A percentile compares a stretch with the other conserved stretches of the same genome.
Evolutionary conservation across 2,329 filamentous ascomycete genomes (phyloP).

Genomic region (Colletotrichum caudatum): DNA sequence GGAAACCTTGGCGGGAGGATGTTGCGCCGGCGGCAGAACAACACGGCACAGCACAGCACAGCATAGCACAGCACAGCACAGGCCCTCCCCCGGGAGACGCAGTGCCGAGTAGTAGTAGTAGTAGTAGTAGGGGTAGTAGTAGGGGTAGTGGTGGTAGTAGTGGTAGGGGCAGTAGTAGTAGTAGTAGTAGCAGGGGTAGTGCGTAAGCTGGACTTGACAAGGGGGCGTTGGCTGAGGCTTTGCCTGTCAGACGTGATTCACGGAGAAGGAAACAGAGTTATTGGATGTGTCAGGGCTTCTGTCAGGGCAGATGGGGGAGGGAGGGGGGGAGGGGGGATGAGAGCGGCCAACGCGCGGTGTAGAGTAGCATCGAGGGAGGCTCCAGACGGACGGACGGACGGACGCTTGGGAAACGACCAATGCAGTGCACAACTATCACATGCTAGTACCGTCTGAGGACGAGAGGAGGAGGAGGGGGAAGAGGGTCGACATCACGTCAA

Average conservation of each 20-base stretch:
- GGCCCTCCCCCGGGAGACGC: conserved; percentile 25
- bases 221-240: conserved; percentile 12
- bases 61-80: too few relatives aligned
- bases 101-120: conserved; percentile 12
- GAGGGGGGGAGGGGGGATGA: too few relatives aligned
- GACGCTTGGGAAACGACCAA: not conserved
- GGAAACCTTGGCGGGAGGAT: conserved; percentile 33
- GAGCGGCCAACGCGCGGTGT: not conserved
- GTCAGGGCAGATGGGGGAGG: too few relatives aligned
- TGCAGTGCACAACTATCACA: conserved; percentile 26
- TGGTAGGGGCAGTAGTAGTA: too few relatives aligned
- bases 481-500: conserved; percentile 6
- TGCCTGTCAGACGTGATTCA: not conserved
- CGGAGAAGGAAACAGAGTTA: not conserved
- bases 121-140: too few relatives aligned
- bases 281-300: not conserved
- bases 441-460: conserved; percentile 5
- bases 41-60: too few relatives aligned
- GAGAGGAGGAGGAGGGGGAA: not conserved
- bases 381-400: too few relatives aligned
- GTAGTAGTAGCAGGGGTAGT: too few relatives aligned
- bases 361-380: not conserved
- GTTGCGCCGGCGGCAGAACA: conserved; percentile 34
- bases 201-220: conserved; percentile 8
- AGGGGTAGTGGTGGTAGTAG: too few relatives aligned